phyloP scores from a whole-genome alignment of 768 basidiomycete species.

The Paxillus rubicundulus region DNA sequence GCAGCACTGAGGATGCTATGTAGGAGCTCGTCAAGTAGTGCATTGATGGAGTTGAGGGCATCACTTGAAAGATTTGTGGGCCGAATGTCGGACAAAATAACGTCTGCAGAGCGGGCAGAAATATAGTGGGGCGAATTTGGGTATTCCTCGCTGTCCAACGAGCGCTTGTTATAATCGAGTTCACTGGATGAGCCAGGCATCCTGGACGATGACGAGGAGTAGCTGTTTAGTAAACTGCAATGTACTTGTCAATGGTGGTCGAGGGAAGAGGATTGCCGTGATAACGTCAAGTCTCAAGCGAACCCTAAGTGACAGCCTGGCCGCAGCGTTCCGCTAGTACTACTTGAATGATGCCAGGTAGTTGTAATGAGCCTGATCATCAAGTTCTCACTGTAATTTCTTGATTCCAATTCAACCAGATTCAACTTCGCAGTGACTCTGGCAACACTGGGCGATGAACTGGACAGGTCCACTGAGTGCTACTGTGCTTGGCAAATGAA shows the following conservation, averaged over 20 bases:
- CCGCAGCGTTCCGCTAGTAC: neutral
- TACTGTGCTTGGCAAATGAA: too few species aligned
- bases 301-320: neutral
- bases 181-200: constrained; percentile 50
- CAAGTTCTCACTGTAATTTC: constrained; percentile 7
- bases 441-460: too few species aligned
- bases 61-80: constrained; percentile 83
- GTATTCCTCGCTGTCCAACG: constrained; percentile 7
- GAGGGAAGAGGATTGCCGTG: constrained; percentile 11
- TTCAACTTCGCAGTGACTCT: too few species aligned
- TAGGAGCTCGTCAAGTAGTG: constrained; percentile 81
- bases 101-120: constrained; percentile 80
- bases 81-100: constrained; percentile 88
- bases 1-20: constrained; percentile 66
- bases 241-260: neutral
- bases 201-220: constrained; percentile 20
- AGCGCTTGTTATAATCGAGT: constrained; percentile 19
- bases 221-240: neutral
- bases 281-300: constrained; percentile 3
- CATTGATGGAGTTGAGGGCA: constrained; percentile 77
- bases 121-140: constrained; percentile 67
- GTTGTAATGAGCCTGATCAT: too few species aligned
- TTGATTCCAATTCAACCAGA: neutral
- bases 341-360: too few species aligned
- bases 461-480: too few species aligned